phyloP scores from a whole-genome alignment of 768 basidiomycete genomes.

The Coprinopsis sp. region DNA sequence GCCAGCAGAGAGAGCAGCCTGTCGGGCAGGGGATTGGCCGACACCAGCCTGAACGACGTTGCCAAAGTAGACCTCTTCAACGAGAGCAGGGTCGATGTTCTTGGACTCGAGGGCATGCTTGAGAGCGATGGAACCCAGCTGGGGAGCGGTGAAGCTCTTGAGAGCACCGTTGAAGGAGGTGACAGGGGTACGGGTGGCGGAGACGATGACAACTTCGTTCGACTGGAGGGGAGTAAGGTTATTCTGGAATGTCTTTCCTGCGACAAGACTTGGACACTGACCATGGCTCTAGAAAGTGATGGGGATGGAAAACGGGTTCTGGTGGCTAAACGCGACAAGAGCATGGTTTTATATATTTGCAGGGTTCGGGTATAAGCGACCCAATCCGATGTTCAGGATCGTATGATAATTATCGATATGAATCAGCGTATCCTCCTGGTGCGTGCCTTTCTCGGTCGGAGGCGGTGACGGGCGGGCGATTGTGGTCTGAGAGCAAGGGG shows the following conservation, averaged over 20 bases:
- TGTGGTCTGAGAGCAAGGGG: background rate
- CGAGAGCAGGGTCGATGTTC: slow-evolving; percentile 70
- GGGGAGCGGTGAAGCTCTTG: slow-evolving; percentile 83
- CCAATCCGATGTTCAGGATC: slow-evolving; percentile 27
- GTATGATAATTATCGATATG: slow-evolving; percentile 33
- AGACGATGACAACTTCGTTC: slow-evolving; percentile 89
- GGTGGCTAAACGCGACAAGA: slow-evolving; percentile 39
- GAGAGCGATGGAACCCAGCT: slow-evolving; percentile 85
- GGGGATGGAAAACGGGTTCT: slow-evolving; percentile 34
- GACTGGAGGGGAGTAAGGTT: slow-evolving; percentile 29
- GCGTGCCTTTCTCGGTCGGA: no score
- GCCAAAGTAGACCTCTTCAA: slow-evolving; percentile 97
- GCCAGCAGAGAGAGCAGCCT: slow-evolving; percentile 91
- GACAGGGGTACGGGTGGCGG: slow-evolving; percentile 90
- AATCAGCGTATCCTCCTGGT: slow-evolving; percentile 3
- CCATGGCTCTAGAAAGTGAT: slow-evolving; percentile 49
- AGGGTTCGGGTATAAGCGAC: slow-evolving; percentile 21
- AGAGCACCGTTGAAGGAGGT: slow-evolving; percentile 89
- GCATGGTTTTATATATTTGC: slow-evolving; percentile 34
- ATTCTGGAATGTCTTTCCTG: slow-evolving; percentile 4
- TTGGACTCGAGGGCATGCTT: slow-evolving; percentile 85
- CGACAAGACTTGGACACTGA: slow-evolving; percentile 21
- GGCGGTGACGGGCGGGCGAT: no score
- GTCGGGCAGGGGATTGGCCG: slow-evolving; percentile 96
- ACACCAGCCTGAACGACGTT: slow-evolving; percentile 98